Evolutionary conservation across 495 filamentous ascomycete species (phyloP), one percentile per base, ranked within the genome.

Genomic region (Penicillium angulare): DNA sequence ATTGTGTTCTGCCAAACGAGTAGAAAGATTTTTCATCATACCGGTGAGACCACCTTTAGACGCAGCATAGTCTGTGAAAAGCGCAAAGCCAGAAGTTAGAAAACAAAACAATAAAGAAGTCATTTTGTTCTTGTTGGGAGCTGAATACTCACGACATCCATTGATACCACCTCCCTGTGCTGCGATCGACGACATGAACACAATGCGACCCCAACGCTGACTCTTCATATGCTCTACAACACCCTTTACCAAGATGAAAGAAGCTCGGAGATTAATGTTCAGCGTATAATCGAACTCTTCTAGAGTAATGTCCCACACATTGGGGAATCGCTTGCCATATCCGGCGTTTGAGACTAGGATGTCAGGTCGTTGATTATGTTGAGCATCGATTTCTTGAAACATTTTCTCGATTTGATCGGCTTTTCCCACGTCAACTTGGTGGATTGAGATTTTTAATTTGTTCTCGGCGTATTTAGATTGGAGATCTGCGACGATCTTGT

Each of bases 221-320:
- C 63, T 61, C 43, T 79, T 78, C 86, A 88, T 88, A 44, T 79
- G 74, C 40, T 82, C 82, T 2, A 87, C 78, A 35, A 79, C 76
- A 7, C 84, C 76, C 56, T 88, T 86, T 3, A 77, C 76, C 6
- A 88, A 69, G 39, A 88, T 73, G 56, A 87, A 89, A 1, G 82
- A 78, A 0, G 83, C 77, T 20, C 84, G 74, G 18, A 87, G 71
- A 55, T 89, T 89, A 47, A 87, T 73, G 43, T 73, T 79, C 33
- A 87, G 61, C 2, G 79, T 87, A 48, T 84, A 67, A 56, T 88
- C 84, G 59, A 86, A 89, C 53, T 87, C 83, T 38, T 86, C 84
- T 8, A 79, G 63, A 0, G 64, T 47, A 49, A 79, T 80, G 20
- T 81, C 79, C 69, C 72, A 76, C 27, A 81, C 66, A 24, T 78